These are phyloP conservation scores for Trametes coccinea DNA, from an alignment of 768 basidiomycete genomes.

Conservation along the genomic window DNA sequence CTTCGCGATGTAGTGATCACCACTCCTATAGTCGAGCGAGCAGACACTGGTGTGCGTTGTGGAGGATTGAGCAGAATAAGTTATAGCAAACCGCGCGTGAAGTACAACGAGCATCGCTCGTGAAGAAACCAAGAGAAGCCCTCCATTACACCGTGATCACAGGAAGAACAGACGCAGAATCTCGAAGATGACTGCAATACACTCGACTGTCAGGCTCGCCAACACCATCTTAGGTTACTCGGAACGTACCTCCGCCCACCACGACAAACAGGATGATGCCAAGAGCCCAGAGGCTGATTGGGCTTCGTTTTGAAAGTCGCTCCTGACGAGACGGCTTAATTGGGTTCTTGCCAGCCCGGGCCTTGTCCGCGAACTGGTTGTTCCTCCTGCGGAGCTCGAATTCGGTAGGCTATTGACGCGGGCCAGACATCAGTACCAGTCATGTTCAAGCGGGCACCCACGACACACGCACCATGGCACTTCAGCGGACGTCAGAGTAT, in stretches of 20 bases:
- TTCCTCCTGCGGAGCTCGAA: constrained; percentile 83
- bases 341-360: constrained; percentile 74
- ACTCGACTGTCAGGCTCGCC: not conserved
- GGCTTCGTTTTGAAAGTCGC: constrained; percentile 67
- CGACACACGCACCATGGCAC: constrained; percentile 34
- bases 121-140: not conserved
- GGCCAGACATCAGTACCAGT: not conserved
- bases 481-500: not conserved
- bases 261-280: constrained; percentile 77
- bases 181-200: constrained; percentile 68
- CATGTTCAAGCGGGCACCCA: not conserved
- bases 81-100: constrained; percentile 13
- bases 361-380: constrained; percentile 75
- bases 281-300: constrained; percentile 73
- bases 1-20: too few species aligned
- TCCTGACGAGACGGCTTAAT: constrained; percentile 73
- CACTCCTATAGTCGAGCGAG: too few species aligned
- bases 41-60: too few species aligned
- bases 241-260: constrained; percentile 69
- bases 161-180: constrained; percentile 66
- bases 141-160: constrained; percentile 32
- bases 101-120: constrained; percentile 21
- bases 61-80: constrained; percentile 19
- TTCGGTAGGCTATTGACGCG: constrained; percentile 64
- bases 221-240: not conserved